Base-by-base conservation (phyloP, 2,329 filamentous ascomycete genomes). In the Verticillium zaregamsianum region DNA sequence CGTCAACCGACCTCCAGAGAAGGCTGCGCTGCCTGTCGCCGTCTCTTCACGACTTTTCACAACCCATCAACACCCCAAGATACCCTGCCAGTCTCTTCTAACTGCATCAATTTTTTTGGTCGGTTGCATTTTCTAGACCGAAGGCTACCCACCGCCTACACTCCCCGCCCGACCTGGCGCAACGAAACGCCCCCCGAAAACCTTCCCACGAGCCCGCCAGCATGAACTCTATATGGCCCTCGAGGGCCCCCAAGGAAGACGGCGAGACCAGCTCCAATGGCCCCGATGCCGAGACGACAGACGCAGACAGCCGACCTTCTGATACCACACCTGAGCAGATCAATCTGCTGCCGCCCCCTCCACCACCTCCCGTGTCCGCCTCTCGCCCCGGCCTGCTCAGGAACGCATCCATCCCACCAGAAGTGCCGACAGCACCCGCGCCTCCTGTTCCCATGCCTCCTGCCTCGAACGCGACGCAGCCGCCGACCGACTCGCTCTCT, bases 401-500 rank as follows among this genome's bases (percentile, higher is more conserved):
- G 59, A 72, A 68, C 67, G 74, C 68, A 62, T 68, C 73, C 62
- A 63, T 70, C 49, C 63, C 62, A 57, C 45, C 45, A 23, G 45
- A 52, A 23, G 45, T 23, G 2, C 39, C 60, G 20, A 57, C 63
- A 54, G 62, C 60, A 55, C 64, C 70, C 59, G 59, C 62, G 60
- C 61, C 65, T 61, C 63, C 66, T 58, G 67, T 64, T 9, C 63
- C 66, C 23, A 62, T 66, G 65, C 65, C 64, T 25, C 59, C 66
- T 58, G 55, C 67, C 58, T 69, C 74, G 57, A 73, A 71, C 45
- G 73, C 75, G 55, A 78, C 75, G 4, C 82, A 68, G 33, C 74
- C 74, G 59, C 81, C 79, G 8, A 85, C 71, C 28, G 90, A 93
- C 76, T 93, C 90, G 17, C 80, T 94, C 32, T 93, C 90, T 37